These are phyloP conservation scores for Sanghuangporus baumii DNA, from an alignment of 1,284 basidiomycete genomes.

Conservation along the genomic window DNA sequence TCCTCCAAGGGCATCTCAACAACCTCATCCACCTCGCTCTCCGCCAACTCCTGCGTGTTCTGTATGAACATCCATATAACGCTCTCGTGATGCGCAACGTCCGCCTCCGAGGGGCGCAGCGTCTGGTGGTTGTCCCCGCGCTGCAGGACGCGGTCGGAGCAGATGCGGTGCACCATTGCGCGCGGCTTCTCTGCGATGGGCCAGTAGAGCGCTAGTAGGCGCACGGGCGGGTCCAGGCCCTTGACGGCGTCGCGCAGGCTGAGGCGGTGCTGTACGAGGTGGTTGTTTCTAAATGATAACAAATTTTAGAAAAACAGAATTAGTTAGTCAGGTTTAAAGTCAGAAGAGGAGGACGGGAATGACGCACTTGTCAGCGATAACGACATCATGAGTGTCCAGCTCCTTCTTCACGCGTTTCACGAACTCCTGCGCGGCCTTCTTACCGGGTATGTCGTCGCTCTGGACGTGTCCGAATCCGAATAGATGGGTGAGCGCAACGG, in stretches of 20 bases:
- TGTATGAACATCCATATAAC: slow-evolving; percentile 80
- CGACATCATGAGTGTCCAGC: slow-evolving; percentile 63
- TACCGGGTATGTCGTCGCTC: slow-evolving; percentile 83
- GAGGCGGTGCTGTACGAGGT: slow-evolving; percentile 70
- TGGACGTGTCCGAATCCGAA: slow-evolving; percentile 88
- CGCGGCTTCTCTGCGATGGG: slow-evolving; percentile 43
- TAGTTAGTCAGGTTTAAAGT: background rate
- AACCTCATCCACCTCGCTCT: slow-evolving; percentile 55
- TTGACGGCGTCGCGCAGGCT: slow-evolving; percentile 54
- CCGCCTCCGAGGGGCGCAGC: slow-evolving; percentile 51
- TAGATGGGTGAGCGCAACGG: slow-evolving; percentile 72
- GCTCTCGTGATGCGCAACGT: slow-evolving; percentile 61
- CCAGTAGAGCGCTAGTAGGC: slow-evolving; percentile 81
- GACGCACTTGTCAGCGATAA: slow-evolving; percentile 84
- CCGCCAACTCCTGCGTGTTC: slow-evolving; percentile 58
- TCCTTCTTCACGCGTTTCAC: slow-evolving; percentile 67
- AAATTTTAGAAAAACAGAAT: background rate
- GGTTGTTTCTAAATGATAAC: slow-evolving; percentile 88
- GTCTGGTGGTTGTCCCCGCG: slow-evolving; percentile 86
- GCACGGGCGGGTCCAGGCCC: slow-evolving; percentile 45
- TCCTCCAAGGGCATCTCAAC: slow-evolving; percentile 64
- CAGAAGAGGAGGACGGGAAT: too few relatives aligned
- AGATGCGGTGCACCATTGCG: slow-evolving; percentile 64
- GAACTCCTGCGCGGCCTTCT: slow-evolving; percentile 77
- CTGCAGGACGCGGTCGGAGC: slow-evolving; percentile 63